A percentile compares a stretch with the other conserved stretches of the same genome.
These are phyloP conservation scores for Suhomyces ambrosiae DNA, from an alignment of 1,139 yeast species.

Conservation along the genomic window DNA sequence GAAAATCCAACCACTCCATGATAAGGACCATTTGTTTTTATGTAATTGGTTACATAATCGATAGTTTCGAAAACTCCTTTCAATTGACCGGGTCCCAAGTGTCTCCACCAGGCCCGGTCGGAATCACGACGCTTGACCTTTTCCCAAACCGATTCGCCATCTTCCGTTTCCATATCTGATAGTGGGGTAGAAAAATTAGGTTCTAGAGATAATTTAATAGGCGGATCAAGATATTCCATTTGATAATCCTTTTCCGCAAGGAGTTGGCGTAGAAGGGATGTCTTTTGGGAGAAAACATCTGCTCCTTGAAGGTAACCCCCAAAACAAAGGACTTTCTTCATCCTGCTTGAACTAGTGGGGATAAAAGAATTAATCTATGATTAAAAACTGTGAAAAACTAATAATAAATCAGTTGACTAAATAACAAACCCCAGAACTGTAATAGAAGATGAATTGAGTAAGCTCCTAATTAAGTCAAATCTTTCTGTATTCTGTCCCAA, in stretches of 20 bases:
- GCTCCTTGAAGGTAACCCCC: constrained; percentile 67
- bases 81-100: constrained; percentile 38
- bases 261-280: constrained; percentile 75
- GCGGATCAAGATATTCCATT: constrained; percentile 43
- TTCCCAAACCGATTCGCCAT: constrained; percentile 31
- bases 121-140: constrained; percentile 44
- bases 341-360: no score
- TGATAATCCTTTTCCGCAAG: constrained; percentile 58
- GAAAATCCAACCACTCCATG: constrained; percentile 88
- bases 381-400: background rate
- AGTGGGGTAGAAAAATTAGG: constrained; percentile 1
- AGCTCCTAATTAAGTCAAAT: no score
- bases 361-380: no score
- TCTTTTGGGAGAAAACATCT: constrained; percentile 70
- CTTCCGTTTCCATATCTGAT: constrained; percentile 13
- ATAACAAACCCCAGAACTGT: no score
- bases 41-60: constrained; percentile 52
- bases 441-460: no score
- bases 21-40: constrained; percentile 78
- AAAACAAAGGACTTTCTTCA: constrained; percentile 32
- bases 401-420: no score
- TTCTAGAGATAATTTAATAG: constrained; percentile 23
- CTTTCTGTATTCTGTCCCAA: no score
- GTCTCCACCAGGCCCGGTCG: constrained; percentile 54
- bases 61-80: constrained; percentile 36